These are phyloP conservation scores for Morella rubra DNA, from an alignment of 306 rosid genomes.

Conservation along the genomic window DNA sequence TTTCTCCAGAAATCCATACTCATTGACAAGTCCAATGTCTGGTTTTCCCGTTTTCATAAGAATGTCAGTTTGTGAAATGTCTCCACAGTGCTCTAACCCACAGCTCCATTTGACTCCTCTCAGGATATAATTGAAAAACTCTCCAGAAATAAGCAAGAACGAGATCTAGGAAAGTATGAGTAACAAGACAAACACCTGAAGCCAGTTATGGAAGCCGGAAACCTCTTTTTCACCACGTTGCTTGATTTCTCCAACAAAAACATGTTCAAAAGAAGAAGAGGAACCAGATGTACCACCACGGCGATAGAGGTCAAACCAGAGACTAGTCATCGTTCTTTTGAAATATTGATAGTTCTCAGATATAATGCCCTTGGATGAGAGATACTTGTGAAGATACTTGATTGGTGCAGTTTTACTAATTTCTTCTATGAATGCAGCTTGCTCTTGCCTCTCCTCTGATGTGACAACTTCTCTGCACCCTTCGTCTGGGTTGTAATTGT, in stretches of 20 bases:
- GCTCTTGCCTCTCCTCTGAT: conserved; percentile 92
- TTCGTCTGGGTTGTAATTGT: conserved; percentile 80
- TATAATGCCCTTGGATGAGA: conserved; percentile 57
- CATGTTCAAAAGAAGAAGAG: conserved; percentile 97
- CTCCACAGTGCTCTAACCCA: background rate
- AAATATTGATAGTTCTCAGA: conserved; percentile 64
- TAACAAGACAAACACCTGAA: conserved; percentile 62
- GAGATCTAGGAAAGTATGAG: background rate
- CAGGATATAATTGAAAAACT: background rate
- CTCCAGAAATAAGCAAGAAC: background rate
- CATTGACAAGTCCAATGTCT: background rate
- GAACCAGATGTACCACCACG: conserved; percentile 86
- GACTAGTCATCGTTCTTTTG: conserved; percentile 52
- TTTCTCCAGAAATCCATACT: background rate
- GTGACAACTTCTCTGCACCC: conserved; percentile 86
- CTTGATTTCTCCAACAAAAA: conserved; percentile 94
- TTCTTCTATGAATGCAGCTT: conserved; percentile 88
- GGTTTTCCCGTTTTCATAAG: background rate
- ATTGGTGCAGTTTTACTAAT: conserved; percentile 93
- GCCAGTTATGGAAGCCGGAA: conserved; percentile 97
- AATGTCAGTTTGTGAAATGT: background rate
- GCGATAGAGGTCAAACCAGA: conserved; percentile 92
- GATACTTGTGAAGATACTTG: conserved; percentile 80
- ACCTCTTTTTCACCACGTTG: conserved; percentile 53
- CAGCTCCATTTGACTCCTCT: background rate